These are phyloP conservation scores for Geotrichum europaeum DNA, from an alignment of 1,139 yeast species.

Conservation along the genomic window DNA sequence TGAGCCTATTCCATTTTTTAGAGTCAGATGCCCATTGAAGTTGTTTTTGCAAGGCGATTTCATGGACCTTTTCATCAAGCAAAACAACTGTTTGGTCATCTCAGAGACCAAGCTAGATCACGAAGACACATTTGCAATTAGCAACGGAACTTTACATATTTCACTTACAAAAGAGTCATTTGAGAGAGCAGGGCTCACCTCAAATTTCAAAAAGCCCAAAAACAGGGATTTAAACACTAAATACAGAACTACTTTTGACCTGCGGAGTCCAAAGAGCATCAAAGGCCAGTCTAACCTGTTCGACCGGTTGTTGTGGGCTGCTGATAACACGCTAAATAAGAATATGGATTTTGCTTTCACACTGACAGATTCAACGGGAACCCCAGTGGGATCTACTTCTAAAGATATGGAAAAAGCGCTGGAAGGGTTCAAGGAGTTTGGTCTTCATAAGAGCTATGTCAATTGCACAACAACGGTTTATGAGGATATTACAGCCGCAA, in stretches of 20 bases:
- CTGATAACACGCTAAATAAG: slow-evolving; percentile 17
- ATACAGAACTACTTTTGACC: slow-evolving; percentile 20
- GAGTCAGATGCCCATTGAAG: slow-evolving; percentile 10
- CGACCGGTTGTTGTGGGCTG: slow-evolving; percentile 39
- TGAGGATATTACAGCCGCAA: slow-evolving; percentile 7
- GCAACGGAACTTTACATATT: slow-evolving; percentile 27
- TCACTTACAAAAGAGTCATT: slow-evolving; percentile 33
- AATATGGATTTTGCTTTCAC: slow-evolving; percentile 6
- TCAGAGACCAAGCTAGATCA: slow-evolving; percentile 30
- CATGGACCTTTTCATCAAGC: slow-evolving; percentile 15
- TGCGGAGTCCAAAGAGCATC: slow-evolving; percentile 13
- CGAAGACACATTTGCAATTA: slow-evolving; percentile 33
- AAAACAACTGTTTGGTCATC: slow-evolving; percentile 17
- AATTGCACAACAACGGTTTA: slow-evolving; percentile 9
- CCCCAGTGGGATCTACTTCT: background rate
- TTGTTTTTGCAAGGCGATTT: slow-evolving; percentile 11
- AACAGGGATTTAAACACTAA: background rate
- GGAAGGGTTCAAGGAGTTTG: background rate
- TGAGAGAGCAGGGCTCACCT: slow-evolving; percentile 32
- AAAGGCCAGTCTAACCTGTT: slow-evolving; percentile 22
- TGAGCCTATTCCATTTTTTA: background rate
- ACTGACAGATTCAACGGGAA: background rate
- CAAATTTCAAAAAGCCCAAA: slow-evolving; percentile 7
- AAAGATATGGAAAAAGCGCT: slow-evolving; percentile 1
- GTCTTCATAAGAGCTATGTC: slow-evolving; percentile 1